Base-by-base conservation (phyloP, 352 stramenopile species). In the Saprolegnia parasitica region DNA sequence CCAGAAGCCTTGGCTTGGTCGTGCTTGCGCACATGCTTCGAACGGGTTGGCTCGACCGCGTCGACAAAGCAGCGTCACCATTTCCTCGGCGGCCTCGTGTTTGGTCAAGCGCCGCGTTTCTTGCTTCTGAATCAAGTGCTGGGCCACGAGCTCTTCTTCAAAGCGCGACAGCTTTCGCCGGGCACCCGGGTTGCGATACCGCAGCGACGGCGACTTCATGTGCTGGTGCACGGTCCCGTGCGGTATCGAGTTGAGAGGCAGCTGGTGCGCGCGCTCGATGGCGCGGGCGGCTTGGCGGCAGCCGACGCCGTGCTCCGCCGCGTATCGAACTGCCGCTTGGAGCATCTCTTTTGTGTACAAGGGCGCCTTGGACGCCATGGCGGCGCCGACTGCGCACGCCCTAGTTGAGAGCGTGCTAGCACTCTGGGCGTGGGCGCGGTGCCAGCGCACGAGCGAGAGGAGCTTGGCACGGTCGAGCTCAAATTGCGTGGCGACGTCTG, bases 1-100 rank as follows among this genome's bases (percentile, higher is more conserved):
- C 63, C 63, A 70, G 49, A 70, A 70, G 3, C 63, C 50, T 62
- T 70, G 11, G 39, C 63, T 70, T 8, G 63, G 63, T 29, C 49
- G 29, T 49, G 21, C 20, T 24, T 63, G 26, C n/a, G n/a, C 15
- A 29, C 61, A 67, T 4, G 32, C 32, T 29, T 26, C 46, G 61
- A 70, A 70, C 11, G 63, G 63, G 40, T 70, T 70, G 18, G 63
- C 45, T 2, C 63, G 63, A 26, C 52, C 35, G 13, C 47, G 63
- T 40, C 50, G 63, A 11, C 23, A 49, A 20, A 70, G 49, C n/a
- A 61, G 54, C 13, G 21, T 35, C 20, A 70, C 18, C 63, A 70
- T 55, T 50, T 50, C 42, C 5, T 70, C 47, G 13, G 63, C 45
- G 6, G 63, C 63, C 42, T 70, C 39, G 5, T 8, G 1, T 18